Base-by-base conservation (phyloP, 2,329 filamentous ascomycete genomes). In the Colletotrichum sp. region DNA sequence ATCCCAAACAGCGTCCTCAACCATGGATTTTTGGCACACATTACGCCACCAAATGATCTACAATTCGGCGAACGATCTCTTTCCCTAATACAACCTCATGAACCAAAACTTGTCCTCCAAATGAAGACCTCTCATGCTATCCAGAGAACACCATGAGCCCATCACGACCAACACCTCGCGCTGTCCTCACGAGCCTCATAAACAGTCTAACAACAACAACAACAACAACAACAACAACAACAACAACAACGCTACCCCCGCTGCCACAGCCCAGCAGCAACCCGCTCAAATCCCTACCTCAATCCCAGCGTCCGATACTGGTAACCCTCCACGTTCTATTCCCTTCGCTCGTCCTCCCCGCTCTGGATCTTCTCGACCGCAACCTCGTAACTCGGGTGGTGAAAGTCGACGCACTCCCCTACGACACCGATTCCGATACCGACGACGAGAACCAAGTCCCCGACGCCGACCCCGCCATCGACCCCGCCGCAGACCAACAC, bases 341-440 rank as follows among this genome's bases (percentile, higher is more conserved):
- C 79, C 95, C 95, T 0, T 90, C 91, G 76, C 90, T 95, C 68
- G 85, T 98, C 3, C 91, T 98, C 1, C 94, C 95, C 4, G 95
- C 96, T 0, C 88, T 99, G 4, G 96, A 98, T 82, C 88, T 98
- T 0, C 88, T 99, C 1, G 97, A 99, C 82, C 90, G 95, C 31
- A 85, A 89, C 4, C 89, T 97, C 1, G 90, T 98, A 38, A 91
- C 87, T 8, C 88, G 91, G 2, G 82, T 92, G 6, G 63, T 88
- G n/a, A 55, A 24, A 43, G 63, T 43, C 34, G 55, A 54, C n/a
- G 54, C 57, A 38, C 47, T 62, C 21, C 16, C 33, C 36, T 18
- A 31, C 47, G 69, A 33, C 59, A n/a, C 16, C 38, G 36, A 51
- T 33, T 15, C 16, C 36, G 36, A 54, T 27, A 21, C n/a, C 21